phyloP scores from a whole-genome alignment of 306 rosid genomes.

The Betula pendula region DNA sequence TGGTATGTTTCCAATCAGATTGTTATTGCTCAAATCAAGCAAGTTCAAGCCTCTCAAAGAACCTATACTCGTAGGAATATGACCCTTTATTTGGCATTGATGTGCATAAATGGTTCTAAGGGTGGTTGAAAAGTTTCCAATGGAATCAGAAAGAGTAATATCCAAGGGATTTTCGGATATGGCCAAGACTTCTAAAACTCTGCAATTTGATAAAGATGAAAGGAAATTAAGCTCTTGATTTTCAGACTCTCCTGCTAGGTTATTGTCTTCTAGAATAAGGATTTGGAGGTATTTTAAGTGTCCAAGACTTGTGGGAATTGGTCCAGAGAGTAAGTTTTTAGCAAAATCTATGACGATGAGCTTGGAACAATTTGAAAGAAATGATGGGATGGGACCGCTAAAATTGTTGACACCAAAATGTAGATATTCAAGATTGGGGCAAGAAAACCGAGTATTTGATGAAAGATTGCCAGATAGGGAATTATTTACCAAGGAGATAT shows the following conservation, averaged over 20 bases:
- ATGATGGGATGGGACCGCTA: not conserved
- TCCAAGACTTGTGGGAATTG: not conserved
- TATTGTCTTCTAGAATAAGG: not conserved
- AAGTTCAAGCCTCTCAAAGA: not conserved
- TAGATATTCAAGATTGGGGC: not conserved
- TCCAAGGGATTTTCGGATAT: not conserved
- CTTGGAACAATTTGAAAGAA: not conserved
- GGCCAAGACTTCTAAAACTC: not conserved
- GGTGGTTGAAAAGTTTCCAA: not conserved
- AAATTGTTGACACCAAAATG: not conserved
- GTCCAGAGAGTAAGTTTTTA: not conserved
- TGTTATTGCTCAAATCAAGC: not conserved
- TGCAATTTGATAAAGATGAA: not conserved
- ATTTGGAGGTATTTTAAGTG: not conserved
- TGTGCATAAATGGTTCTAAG: not conserved
- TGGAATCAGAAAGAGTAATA: not conserved
- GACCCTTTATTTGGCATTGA: not conserved
- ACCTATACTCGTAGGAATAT: not conserved
- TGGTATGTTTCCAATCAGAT: not conserved
- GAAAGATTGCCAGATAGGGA: not conserved
- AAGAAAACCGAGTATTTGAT: not conserved
- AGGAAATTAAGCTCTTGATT: not conserved
- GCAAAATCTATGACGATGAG: not conserved
- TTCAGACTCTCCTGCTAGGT: not conserved
- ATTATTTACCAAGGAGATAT: fast-evolving